phyloP scores from a whole-genome alignment of 2,329 filamentous ascomycete genomes.

The Xylaria sp. region DNA sequence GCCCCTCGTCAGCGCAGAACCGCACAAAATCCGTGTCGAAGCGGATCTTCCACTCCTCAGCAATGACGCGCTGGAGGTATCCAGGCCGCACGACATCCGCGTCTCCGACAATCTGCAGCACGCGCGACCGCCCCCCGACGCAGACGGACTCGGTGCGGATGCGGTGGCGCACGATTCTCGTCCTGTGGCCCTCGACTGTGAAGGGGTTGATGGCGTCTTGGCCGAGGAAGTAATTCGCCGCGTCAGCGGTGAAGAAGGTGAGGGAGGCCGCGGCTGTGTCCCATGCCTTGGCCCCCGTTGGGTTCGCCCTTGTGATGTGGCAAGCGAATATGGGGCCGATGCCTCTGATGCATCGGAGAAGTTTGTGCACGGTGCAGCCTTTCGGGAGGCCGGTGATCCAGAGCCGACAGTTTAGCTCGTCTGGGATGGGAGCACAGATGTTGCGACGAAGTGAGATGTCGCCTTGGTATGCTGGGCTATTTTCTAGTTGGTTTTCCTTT shows the following conservation, averaged over 20 bases:
- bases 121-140: conserved; percentile 26
- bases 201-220: not conserved
- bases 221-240: conserved; percentile 21
- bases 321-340: conserved; percentile 26
- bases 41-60: not conserved
- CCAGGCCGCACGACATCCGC: conserved; percentile 9
- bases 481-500: not conserved
- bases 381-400: conserved; percentile 32
- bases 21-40: conserved; percentile 23
- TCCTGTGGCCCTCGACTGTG: not conserved
- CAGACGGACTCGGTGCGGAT: conserved; percentile 9
- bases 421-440: not conserved
- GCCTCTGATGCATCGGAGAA: conserved; percentile 13
- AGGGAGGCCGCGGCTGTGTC: conserved; percentile 27
- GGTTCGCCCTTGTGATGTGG: not conserved
- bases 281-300: not conserved
- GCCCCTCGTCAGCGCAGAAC: not conserved
- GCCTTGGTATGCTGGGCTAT: conserved; percentile 3
- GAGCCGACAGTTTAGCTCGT: conserved; percentile 24
- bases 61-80: not conserved
- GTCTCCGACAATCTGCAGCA: conserved; percentile 27
- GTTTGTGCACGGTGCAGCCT: conserved; percentile 6
- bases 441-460: conserved; percentile 2
- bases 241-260: conserved; percentile 31
- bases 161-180: conserved; percentile 12